Evolutionary conservation across 805 yeast genomes (phyloP).

Genomic region (Teunomyces kruisii): DNA sequence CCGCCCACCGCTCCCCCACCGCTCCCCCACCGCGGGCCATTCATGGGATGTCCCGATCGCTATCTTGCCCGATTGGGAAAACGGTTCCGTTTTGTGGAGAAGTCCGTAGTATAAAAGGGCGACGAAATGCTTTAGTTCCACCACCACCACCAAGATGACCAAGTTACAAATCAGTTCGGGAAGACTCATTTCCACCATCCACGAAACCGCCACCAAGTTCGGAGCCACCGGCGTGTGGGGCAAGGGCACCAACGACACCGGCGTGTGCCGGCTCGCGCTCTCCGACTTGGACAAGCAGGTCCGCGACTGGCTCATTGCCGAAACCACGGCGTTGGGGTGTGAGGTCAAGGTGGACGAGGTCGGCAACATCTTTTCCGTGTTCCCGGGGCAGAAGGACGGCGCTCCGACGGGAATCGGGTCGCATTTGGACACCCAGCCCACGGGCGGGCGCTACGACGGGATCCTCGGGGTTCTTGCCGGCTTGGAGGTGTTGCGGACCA

Average conservation of each 20-base stretch:
- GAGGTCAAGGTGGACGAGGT: conserved; percentile 57
- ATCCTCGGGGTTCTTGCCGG: conserved; percentile 68
- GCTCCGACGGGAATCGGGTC: conserved; percentile 70
- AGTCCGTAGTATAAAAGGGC: not conserved
- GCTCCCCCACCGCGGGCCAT: not conserved
- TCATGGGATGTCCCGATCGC: not conserved
- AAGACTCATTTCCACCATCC: conserved; percentile 57
- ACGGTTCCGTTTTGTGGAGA: conserved; percentile 2
- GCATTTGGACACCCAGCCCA: conserved; percentile 75
- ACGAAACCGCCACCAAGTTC: conserved; percentile 53
- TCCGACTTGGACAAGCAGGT: conserved; percentile 62
- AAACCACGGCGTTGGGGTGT: conserved; percentile 56
- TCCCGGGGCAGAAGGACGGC: conserved; percentile 49
- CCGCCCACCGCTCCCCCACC: no score
- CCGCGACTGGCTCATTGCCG: conserved; percentile 63
- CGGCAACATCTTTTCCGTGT: conserved; percentile 68
- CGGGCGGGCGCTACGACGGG: conserved; percentile 78
- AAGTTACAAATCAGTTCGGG: conserved; percentile 17
- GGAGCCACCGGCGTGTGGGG: conserved; percentile 72
- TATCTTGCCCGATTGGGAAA: not conserved
- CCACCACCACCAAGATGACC: not conserved
- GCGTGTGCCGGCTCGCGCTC: conserved; percentile 65
- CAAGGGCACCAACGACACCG: conserved; percentile 53
- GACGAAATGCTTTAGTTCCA: no score
- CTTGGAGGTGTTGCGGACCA: conserved; percentile 62